Base-by-base conservation (phyloP, 495 filamentous ascomycete genomes). In the Cercophora sp. region DNA sequence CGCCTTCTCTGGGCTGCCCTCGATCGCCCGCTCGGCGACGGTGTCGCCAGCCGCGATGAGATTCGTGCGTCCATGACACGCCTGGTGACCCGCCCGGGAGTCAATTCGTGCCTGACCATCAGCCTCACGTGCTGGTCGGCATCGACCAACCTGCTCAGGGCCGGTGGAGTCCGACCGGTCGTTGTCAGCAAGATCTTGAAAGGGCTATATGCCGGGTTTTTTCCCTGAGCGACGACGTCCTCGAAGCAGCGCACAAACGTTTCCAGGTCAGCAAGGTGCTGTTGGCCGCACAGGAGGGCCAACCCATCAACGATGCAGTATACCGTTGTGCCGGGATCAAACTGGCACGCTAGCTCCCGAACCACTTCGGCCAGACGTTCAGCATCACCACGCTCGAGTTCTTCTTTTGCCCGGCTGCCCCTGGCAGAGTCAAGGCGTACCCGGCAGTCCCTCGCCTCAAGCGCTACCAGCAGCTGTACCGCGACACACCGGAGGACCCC, bases 291-390 rank as follows among this genome's bases (percentile, higher is more conserved):
- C 34, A 37, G 13, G 34, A 4, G n/a, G 11, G 34, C 4, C 34
- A 37, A 5, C 34, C 34, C 11, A 40, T 65, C 46, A 39, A 66
- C 19, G 11, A 44, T 16, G 16, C 31, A 48, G 13, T 48, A 48
- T 3, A 54, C 27, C 4, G 23, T 15, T 23, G 24, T 48, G 9
- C 15, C 35, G 3, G 34, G 34, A 4, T 31, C 4, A 19, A 40
- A 48, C 29, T 34, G 4, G 9, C 8, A 9, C 23, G 35, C 5
- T 16, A 54, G 16, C 18, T 1, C 4, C 4, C 45, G 42, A 23
- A 54, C 23, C 32, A 42, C 23, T 5, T 3, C 1, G 31, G 41
- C 44, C 4, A 54, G 35, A 2, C 9, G 10, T 4, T 15, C 20
- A 11, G 41, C 10, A 6, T 24, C 24, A 8, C 45, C 41, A 1